These are phyloP conservation scores for Phialemoniopsis sp. DNA, from an alignment of 2,329 filamentous ascomycete species.

Conservation along the genomic window DNA sequence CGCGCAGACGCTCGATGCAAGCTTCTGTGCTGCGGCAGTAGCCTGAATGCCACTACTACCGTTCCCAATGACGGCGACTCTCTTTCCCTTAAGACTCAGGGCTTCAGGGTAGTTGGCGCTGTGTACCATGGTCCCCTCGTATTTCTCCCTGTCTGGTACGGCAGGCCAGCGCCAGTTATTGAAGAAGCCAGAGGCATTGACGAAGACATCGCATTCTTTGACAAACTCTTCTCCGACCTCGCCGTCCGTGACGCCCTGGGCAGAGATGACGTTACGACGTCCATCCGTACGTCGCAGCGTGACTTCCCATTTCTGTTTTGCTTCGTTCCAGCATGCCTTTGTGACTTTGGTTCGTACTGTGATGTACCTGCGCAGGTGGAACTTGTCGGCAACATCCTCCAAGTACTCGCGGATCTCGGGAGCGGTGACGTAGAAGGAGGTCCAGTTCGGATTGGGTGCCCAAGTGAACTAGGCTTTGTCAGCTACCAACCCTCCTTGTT, in stretches of 20 bases:
- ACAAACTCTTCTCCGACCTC: constrained; percentile 10
- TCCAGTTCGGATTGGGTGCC: constrained; percentile 23
- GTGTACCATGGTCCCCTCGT: constrained; percentile 20
- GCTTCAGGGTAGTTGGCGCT: constrained; percentile 15
- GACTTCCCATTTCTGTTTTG: constrained; percentile 28
- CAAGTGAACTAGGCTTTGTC: too few relatives aligned
- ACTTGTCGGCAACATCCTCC: constrained; percentile 21
- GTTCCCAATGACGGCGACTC: constrained; percentile 22
- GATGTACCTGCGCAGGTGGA: constrained; percentile 33
- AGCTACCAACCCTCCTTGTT: too few relatives aligned
- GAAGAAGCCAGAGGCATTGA: constrained; percentile 12
- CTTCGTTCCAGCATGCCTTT: constrained; percentile 37
- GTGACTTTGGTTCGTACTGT: constrained; percentile 36
- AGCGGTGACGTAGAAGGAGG: constrained; percentile 17
- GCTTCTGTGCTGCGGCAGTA: constrained; percentile 12
- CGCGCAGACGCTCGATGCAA: constrained; percentile 6
- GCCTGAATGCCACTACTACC: constrained; percentile 23
- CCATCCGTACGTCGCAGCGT: too few relatives aligned
- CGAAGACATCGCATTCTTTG: constrained; percentile 10
- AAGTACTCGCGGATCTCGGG: constrained; percentile 20
- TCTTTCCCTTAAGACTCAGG: constrained; percentile 14
- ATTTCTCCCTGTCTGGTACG: constrained; percentile 24
- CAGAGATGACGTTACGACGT: too few relatives aligned
- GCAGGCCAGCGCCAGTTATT: constrained; percentile 18
- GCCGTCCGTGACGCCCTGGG: constrained; percentile 20